phyloP scores from a whole-genome alignment of 2,329 filamentous ascomycete species.

The Eutypella sp. region DNA sequence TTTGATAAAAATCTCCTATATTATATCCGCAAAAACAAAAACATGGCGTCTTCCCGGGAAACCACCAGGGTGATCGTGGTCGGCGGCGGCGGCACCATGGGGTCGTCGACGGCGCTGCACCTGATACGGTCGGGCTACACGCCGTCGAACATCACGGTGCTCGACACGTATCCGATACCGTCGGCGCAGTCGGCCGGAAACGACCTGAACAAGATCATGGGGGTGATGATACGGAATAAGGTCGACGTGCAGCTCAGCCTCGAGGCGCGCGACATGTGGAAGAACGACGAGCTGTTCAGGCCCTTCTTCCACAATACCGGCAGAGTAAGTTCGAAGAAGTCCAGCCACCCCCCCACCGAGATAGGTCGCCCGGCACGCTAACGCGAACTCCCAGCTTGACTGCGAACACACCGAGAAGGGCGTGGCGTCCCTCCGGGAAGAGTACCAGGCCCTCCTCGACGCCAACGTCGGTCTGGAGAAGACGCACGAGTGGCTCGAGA shows the following conservation, averaged over 20 bases:
- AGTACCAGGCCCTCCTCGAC: slow-evolving; percentile 32
- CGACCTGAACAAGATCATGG: slow-evolving; percentile 45
- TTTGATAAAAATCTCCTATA: too few relatives aligned
- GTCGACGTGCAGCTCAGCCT: slow-evolving; percentile 27
- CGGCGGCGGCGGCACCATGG: slow-evolving; percentile 43
- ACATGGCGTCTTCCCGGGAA: slow-evolving; percentile 18
- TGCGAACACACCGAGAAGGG: slow-evolving; percentile 28
- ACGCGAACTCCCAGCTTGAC: slow-evolving; percentile 22
- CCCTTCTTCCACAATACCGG: slow-evolving; percentile 40
- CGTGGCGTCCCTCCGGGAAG: slow-evolving; percentile 25
- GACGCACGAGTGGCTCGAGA: slow-evolving; percentile 37
- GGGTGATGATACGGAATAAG: slow-evolving; percentile 28
- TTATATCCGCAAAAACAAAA: too few relatives aligned
- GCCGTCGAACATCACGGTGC: slow-evolving; percentile 38
- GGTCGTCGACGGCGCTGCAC: slow-evolving; percentile 42
- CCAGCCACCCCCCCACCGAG: not conserved
- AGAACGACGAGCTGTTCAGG: slow-evolving; percentile 36
- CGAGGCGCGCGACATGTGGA: slow-evolving; percentile 35
- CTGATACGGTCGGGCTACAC: slow-evolving; percentile 38
- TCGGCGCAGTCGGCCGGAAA: slow-evolving; percentile 41
- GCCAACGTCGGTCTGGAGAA: slow-evolving; percentile 36
- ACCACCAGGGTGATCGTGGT: slow-evolving; percentile 33
- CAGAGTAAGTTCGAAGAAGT: slow-evolving; percentile 29
- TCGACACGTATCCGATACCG: slow-evolving; percentile 41
- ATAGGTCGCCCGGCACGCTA: slow-evolving; percentile 14